Conservation (phyloP, 2,329 filamentous ascomycete species). For the Plenodomus biglobosus region DNA sequence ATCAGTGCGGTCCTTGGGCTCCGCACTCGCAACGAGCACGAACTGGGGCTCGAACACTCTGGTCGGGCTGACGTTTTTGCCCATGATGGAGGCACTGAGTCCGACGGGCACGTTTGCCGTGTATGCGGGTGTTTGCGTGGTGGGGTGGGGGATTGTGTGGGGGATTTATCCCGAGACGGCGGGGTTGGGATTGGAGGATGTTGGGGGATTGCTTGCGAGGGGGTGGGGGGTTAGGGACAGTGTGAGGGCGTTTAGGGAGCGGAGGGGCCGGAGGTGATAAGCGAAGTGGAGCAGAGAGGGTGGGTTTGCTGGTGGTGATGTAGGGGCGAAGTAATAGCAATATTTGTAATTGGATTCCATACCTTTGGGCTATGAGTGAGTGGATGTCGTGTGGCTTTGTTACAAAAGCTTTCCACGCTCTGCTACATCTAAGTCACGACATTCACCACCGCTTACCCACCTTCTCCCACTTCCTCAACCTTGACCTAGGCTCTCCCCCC, state of each 20-base stretch:
- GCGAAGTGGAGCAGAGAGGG: too few relatives aligned
- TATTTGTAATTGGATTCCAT: too few relatives aligned
- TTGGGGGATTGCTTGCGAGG: slow-evolving; percentile 67
- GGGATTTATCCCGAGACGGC: slow-evolving; percentile 83
- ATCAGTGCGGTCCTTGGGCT: slow-evolving; percentile 70
- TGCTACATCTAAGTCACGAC: too few relatives aligned
- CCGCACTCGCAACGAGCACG: slow-evolving; percentile 73
- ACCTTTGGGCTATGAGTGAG: too few relatives aligned
- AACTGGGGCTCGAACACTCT: slow-evolving; percentile 89
- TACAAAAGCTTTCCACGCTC: too few relatives aligned
- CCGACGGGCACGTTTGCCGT: slow-evolving; percentile 73
- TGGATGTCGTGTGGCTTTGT: too few relatives aligned
- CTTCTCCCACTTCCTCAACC: too few relatives aligned
- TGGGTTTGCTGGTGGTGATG: too few relatives aligned
- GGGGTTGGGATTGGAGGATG: slow-evolving; percentile 79
- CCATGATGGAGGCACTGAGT: slow-evolving; percentile 76
- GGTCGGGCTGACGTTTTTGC: slow-evolving; percentile 82
- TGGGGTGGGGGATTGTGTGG: slow-evolving; percentile 70
- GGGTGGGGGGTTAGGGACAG: slow-evolving; percentile 65
- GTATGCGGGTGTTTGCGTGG: slow-evolving; percentile 72
- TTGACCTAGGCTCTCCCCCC: too few relatives aligned
- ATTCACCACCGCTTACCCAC: too few relatives aligned
- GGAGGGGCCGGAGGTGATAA: too few relatives aligned
- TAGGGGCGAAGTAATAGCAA: too few relatives aligned
- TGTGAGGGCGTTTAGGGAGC: slow-evolving; percentile 14